A percentile compares a stretch with the other conserved stretches of the same genome.
phyloP scores from a whole-genome alignment of 106 monocot genomes.

The Xerophyta viscosa region DNA sequence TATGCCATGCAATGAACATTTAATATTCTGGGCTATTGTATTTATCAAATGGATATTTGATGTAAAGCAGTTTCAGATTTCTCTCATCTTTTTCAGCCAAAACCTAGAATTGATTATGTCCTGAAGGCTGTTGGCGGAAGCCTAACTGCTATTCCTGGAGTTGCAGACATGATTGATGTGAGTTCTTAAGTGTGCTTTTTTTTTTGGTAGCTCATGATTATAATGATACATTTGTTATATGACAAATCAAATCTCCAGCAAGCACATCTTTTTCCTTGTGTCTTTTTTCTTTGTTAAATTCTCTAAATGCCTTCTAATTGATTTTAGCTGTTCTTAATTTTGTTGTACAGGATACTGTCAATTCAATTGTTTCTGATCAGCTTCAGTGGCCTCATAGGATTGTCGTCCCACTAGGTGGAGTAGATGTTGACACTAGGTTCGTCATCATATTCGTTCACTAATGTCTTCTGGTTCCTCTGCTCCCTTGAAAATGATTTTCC shows the following conservation, averaged over 20 bases:
- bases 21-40: no score
- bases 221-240: no score
- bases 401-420: slow-evolving; percentile 90
- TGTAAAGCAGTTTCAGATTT: background rate
- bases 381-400: slow-evolving; percentile 99
- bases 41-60: background rate
- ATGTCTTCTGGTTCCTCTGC: no score
- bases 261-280: background rate
- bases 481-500: no score
- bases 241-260: no score
- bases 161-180: slow-evolving; percentile 97
- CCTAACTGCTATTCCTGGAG: slow-evolving; percentile 86
- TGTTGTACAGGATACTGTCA: slow-evolving; percentile 64
- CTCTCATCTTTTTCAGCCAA: slow-evolving; percentile 46
- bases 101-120: slow-evolving; percentile 86
- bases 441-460: no score
- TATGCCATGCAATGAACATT: no score
- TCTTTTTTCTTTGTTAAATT: background rate
- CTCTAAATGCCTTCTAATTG: background rate
- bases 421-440: slow-evolving; percentile 77
- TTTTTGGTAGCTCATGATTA: background rate
- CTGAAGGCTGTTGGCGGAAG: slow-evolving; percentile 98
- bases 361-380: slow-evolving; percentile 69
- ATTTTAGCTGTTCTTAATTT: background rate
- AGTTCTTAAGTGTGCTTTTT: slow-evolving; percentile 10